Evolutionary conservation across 2,329 filamentous ascomycete genomes (phyloP).

Genomic region (Xylogone sp.): DNA sequence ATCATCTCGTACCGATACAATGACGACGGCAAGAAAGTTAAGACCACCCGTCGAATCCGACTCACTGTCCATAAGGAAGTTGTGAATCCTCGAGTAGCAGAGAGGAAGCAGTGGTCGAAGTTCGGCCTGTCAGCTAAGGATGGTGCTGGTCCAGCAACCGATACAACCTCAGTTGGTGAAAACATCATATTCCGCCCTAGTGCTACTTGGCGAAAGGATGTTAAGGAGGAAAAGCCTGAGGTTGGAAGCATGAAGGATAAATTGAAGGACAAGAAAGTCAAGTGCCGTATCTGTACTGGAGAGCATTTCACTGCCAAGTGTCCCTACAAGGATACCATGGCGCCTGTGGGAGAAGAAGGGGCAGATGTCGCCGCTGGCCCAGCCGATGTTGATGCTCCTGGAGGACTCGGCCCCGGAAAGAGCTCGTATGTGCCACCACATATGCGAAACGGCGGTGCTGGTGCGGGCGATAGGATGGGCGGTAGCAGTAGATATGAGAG

Average conservation of each 20-base stretch:
- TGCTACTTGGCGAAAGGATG: conserved; percentile 89
- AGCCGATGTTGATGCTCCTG: conserved; percentile 42
- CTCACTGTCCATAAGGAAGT: conserved; percentile 87
- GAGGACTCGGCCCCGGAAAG: conserved; percentile 60
- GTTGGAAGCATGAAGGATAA: conserved; percentile 73
- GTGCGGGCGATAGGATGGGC: conserved; percentile 72
- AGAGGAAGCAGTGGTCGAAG: conserved; percentile 89
- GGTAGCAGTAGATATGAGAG: conserved; percentile 83
- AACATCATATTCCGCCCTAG: conserved; percentile 96
- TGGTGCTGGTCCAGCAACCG: conserved; percentile 72
- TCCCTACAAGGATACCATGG: conserved; percentile 99
- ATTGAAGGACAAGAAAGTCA: conserved; percentile 99
- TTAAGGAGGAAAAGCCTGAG: conserved; percentile 76
- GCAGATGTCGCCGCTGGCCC: conserved; percentile 51
- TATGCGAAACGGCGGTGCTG: conserved; percentile 66
- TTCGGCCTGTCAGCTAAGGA: conserved; percentile 90
- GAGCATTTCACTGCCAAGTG: conserved; percentile 99
- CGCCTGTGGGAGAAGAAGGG: conserved; percentile 66
- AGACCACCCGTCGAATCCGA: conserved; percentile 93
- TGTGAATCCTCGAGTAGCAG: conserved; percentile 94
- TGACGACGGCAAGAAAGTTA: conserved; percentile 92
- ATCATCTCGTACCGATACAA: conserved; percentile 86
- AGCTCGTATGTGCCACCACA: conserved; percentile 94
- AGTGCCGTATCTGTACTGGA: conserved; percentile 97
- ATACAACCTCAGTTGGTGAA: conserved; percentile 92